A percentile compares a stretch with the other conserved stretches of the same genome.
These are phyloP conservation scores for Berberis vulgaris DNA, from an alignment of 164 flowering plant species.

Conservation along the genomic window DNA sequence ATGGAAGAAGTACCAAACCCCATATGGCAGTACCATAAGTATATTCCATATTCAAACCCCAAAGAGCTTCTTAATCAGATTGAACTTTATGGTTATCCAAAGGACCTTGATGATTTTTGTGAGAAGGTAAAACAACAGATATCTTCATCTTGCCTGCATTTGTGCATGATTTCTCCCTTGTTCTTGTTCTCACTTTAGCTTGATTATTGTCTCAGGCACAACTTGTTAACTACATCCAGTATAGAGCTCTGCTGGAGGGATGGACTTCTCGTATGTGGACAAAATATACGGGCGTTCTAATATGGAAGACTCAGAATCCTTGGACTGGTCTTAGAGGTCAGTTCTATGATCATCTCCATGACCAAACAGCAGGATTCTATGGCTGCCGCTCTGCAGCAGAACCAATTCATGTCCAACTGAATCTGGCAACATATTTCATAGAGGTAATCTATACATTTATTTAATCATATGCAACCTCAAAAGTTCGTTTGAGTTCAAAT, in stretches of 20 bases:
- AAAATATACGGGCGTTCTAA: slow-evolving; percentile 84
- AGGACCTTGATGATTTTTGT: slow-evolving; percentile 91
- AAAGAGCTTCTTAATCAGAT: slow-evolving; percentile 72
- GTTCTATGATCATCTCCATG: slow-evolving; percentile 94
- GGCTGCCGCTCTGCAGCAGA: slow-evolving; percentile 95
- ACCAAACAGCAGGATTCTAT: slow-evolving; percentile 95
- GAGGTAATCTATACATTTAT: slow-evolving; percentile 42
- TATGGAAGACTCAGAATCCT: slow-evolving; percentile 97
- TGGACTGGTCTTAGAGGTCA: slow-evolving; percentile 99
- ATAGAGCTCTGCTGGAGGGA: slow-evolving; percentile 92
- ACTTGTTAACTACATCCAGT: slow-evolving; percentile 84
- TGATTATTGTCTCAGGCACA: slow-evolving; percentile 59
- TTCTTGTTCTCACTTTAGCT: slow-evolving; percentile 4
- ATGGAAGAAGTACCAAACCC: slow-evolving; percentile 81
- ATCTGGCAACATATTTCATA: slow-evolving; percentile 63
- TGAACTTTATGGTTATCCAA: slow-evolving; percentile 58
- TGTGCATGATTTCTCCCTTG: not conserved
- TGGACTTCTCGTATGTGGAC: slow-evolving; percentile 98
- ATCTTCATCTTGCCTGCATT: not conserved
- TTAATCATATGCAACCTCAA: not conserved
- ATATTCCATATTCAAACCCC: slow-evolving; percentile 89
- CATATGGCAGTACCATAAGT: slow-evolving; percentile 89
- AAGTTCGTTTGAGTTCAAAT: not conserved
- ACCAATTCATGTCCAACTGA: slow-evolving; percentile 93
- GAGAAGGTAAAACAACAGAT: slow-evolving; percentile 50